phyloP scores from a whole-genome alignment of 2,329 filamentous ascomycete species.

The Zarea fungicola region DNA sequence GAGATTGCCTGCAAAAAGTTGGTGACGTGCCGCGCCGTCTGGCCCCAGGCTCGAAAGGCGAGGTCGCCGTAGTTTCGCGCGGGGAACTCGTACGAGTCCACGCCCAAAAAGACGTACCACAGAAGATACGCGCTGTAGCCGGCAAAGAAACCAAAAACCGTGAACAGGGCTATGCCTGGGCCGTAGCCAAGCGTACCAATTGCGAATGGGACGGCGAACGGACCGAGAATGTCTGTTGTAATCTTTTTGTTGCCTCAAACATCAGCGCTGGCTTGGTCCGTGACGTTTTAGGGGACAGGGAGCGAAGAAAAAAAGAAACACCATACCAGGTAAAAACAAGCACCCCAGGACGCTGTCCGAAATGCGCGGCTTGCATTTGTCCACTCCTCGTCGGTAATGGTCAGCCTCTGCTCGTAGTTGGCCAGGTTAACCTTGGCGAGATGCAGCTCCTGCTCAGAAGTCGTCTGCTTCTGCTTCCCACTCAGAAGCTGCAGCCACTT shows the following conservation, averaged over 20 bases:
- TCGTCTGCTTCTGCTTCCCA: background rate
- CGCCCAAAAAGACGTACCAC: conserved; percentile 38
- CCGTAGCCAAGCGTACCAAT: conserved; percentile 34
- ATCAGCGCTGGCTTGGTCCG: background rate
- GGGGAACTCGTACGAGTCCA: conserved; percentile 43
- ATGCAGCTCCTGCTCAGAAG: conserved; percentile 2
- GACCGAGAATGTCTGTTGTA: conserved; percentile 43
- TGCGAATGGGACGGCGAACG: conserved; percentile 31
- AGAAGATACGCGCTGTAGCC: conserved; percentile 39
- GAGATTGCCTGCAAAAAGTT: conserved; percentile 44
- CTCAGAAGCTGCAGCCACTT: background rate
- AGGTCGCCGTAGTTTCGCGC: conserved; percentile 42
- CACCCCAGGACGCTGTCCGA: conserved; percentile 40
- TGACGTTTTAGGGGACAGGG: background rate
- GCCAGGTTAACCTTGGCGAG: conserved; percentile 1
- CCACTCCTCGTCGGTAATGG: conserved; percentile 35
- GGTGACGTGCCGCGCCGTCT: conserved; percentile 38
- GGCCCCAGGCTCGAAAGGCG: conserved; percentile 43
- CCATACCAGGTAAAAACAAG: conserved; percentile 14
- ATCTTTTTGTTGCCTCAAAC: no score
- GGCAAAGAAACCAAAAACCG: conserved; percentile 35
- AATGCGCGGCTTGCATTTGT: conserved; percentile 39
- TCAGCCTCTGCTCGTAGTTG: background rate
- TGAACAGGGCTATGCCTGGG: conserved; percentile 41
- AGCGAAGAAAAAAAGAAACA: no score